Conservation (phyloP, 148 eudicot species). For the Fallopia convolvulus region DNA sequence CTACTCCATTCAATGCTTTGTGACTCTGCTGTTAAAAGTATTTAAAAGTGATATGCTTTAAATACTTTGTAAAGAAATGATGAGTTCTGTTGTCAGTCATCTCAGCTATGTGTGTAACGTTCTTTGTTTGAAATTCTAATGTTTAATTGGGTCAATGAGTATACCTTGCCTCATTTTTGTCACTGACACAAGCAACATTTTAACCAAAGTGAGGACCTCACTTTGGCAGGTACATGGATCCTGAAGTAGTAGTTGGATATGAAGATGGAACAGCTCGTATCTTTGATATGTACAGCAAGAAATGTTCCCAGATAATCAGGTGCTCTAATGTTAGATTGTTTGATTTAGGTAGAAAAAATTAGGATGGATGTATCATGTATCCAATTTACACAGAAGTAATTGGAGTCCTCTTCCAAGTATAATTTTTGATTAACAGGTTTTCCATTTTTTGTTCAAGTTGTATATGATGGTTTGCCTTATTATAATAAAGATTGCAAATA, state of each 20-base stretch:
- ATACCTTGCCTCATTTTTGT: not conserved
- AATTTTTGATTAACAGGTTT: no score
- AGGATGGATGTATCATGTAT: no score
- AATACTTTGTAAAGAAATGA: not conserved
- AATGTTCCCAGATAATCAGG: slow-evolving; percentile 70
- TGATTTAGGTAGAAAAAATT: no score
- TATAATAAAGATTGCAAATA: no score
- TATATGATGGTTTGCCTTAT: no score
- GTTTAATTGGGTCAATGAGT: not conserved
- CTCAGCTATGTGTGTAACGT: not conserved
- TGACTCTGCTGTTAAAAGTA: not conserved
- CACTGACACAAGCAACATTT: not conserved
- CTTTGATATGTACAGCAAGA: slow-evolving; percentile 85
- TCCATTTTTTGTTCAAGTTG: no score
- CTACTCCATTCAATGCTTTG: not conserved
- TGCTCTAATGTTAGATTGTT: slow-evolving; percentile 1
- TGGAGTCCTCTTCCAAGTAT: no score
- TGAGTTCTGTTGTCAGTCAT: not conserved
- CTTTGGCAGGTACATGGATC: slow-evolving; percentile 67
- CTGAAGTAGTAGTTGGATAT: slow-evolving; percentile 79
- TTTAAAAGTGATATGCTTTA: not conserved
- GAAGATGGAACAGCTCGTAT: slow-evolving; percentile 77
- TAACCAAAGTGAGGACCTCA: not conserved
- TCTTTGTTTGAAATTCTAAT: not conserved
- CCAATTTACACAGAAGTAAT: no score